Evolutionary conservation across 805 yeast species (phyloP).

Genomic region (Barnettozyma vustinii): DNA sequence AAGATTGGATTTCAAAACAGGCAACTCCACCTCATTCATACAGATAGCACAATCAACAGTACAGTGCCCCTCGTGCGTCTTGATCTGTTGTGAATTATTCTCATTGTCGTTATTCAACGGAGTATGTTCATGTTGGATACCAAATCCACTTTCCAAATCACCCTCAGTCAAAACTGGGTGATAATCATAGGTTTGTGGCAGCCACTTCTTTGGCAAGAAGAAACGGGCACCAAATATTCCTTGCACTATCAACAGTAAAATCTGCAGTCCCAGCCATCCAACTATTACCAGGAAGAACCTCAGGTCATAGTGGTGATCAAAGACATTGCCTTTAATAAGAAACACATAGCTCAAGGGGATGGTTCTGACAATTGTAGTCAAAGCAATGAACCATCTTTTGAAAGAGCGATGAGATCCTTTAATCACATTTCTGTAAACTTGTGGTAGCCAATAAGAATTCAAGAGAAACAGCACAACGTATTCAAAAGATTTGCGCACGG

Average conservation of each 20-base stretch:
- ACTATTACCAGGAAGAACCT: constrained; percentile 40
- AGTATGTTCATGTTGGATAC: constrained; percentile 40
- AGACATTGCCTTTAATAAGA: constrained; percentile 48
- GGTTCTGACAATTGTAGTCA: constrained; percentile 57
- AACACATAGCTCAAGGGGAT: constrained; percentile 63
- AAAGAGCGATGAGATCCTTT: constrained; percentile 66
- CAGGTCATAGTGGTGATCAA: constrained; percentile 63
- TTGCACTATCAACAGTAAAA: constrained; percentile 55
- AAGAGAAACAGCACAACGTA: constrained; percentile 42
- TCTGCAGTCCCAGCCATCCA: constrained; percentile 58
- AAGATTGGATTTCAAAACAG: constrained; percentile 31
- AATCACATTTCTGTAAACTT: constrained; percentile 69
- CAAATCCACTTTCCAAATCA: constrained; percentile 61
- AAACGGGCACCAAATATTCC: constrained; percentile 72
- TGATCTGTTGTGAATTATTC: constrained; percentile 23
- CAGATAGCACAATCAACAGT: constrained; percentile 83
- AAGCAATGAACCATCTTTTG: constrained; percentile 69
- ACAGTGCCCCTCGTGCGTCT: constrained; percentile 35
- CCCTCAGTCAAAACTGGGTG: constrained; percentile 58
- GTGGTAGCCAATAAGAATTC: constrained; percentile 86
- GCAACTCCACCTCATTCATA: constrained; percentile 71
- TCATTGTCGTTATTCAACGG: constrained; percentile 21
- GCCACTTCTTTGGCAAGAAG: constrained; percentile 66
- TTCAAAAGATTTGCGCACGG: constrained; percentile 52
- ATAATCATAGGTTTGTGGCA: constrained; percentile 82